Percentiles rank a stretch among this genome's conserved stretches.
Evolutionary conservation across 2,329 filamentous ascomycete species (phyloP).

Genomic region (Daldinia sp.): DNA sequence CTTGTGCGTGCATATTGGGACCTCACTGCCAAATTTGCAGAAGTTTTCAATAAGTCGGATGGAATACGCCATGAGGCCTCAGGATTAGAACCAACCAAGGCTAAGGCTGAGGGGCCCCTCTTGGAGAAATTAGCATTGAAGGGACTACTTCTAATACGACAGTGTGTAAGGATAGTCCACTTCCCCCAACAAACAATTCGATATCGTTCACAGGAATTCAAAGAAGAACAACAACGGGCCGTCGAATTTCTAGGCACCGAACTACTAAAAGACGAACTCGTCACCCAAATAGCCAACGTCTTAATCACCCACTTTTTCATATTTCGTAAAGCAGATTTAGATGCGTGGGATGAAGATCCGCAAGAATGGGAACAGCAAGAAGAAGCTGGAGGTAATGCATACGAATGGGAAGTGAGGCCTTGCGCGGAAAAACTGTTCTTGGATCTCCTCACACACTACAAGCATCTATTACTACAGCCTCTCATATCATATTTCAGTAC

Average conservation of each 20-base stretch:
- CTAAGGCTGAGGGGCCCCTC: slow-evolving; percentile 67
- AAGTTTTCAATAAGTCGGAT: slow-evolving; percentile 71
- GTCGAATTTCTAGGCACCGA: slow-evolving; percentile 74
- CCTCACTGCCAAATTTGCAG: slow-evolving; percentile 78
- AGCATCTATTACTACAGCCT: slow-evolving; percentile 79
- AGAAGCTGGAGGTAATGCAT: slow-evolving; percentile 83
- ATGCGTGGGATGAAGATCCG: slow-evolving; percentile 92
- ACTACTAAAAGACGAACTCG: slow-evolving; percentile 78
- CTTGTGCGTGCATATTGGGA: slow-evolving; percentile 88
- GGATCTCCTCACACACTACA: slow-evolving; percentile 89
- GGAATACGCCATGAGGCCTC: slow-evolving; percentile 59
- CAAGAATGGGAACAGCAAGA: slow-evolving; percentile 96
- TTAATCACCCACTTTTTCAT: slow-evolving; percentile 89
- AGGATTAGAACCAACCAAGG: slow-evolving; percentile 52
- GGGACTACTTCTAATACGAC: slow-evolving; percentile 81
- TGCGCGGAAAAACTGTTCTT: slow-evolving; percentile 95
- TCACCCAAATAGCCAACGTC: slow-evolving; percentile 81
- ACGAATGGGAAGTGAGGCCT: slow-evolving; percentile 90
- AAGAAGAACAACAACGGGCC: slow-evolving; percentile 77
- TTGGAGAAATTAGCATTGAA: slow-evolving; percentile 83
- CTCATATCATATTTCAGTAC: slow-evolving; percentile 84
- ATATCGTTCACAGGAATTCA: slow-evolving; percentile 77
- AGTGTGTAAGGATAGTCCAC: slow-evolving; percentile 86
- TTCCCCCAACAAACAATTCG: slow-evolving; percentile 83
- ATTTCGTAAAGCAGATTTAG: slow-evolving; percentile 83